These are phyloP conservation scores for Fusarium devonianum DNA, from an alignment of 2,329 filamentous ascomycete species.

Conservation along the genomic window DNA sequence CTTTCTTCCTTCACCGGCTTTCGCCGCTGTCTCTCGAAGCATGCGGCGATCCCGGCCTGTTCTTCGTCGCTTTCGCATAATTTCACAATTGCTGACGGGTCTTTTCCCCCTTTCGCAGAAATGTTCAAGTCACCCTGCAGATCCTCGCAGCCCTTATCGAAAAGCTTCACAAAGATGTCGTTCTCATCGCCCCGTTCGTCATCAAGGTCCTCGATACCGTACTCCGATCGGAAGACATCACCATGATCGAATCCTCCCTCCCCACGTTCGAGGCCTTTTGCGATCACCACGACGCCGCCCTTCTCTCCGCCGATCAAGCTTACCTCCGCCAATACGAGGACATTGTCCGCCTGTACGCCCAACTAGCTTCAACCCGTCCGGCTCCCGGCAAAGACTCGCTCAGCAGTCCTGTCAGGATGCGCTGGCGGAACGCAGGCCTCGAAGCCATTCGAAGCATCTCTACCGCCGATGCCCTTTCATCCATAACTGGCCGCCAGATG, in stretches of 20 bases:
- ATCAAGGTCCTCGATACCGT: slow-evolving; percentile 85
- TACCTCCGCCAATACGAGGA: slow-evolving; percentile 85
- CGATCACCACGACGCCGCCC: slow-evolving; percentile 84
- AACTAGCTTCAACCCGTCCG: slow-evolving; percentile 74
- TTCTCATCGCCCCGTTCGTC: slow-evolving; percentile 84
- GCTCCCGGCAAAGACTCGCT: slow-evolving; percentile 59
- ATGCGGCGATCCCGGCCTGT: background rate
- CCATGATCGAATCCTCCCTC: slow-evolving; percentile 90
- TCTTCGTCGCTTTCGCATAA: background rate
- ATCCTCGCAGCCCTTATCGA: slow-evolving; percentile 92
- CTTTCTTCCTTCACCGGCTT: background rate
- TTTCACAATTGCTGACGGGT: slow-evolving; percentile 11
- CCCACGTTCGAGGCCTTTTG: slow-evolving; percentile 89
- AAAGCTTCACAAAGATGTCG: slow-evolving; percentile 88
- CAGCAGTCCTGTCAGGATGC: slow-evolving; percentile 77
- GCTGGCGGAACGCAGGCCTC: slow-evolving; percentile 78
- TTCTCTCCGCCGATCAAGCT: slow-evolving; percentile 83
- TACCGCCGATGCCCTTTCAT: slow-evolving; percentile 78
- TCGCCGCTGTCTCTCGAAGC: background rate
- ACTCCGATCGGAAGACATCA: slow-evolving; percentile 84
- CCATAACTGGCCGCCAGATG: slow-evolving; percentile 78
- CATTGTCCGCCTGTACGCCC: slow-evolving; percentile 80
- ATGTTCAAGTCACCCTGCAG: slow-evolving; percentile 93
- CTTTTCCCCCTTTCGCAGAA: slow-evolving; percentile 59
- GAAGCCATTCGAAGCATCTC: slow-evolving; percentile 84